Evolutionary conservation across 148 eudicot genomes (phyloP).

Genomic region (Spergularia marina): DNA sequence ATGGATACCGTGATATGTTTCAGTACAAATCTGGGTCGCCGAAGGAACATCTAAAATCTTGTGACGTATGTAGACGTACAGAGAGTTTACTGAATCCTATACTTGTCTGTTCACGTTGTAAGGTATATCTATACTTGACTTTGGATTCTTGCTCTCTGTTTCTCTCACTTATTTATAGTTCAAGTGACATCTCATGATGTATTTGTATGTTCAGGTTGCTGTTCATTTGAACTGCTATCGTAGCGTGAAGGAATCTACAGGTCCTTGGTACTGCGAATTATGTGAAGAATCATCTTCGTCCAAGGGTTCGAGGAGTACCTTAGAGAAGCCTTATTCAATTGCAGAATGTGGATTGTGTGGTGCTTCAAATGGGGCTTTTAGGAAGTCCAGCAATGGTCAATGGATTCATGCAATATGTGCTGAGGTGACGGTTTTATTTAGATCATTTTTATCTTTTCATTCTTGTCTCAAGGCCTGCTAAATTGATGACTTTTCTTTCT

Average conservation of each 20-base stretch:
- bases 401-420: conserved; percentile 98
- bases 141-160: not conserved
- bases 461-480: conserved; percentile 2
- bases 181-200: conserved; percentile 8
- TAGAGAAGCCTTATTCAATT: conserved; percentile 42
- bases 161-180: not conserved
- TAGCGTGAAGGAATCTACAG: conserved; percentile 67
- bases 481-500: conserved; percentile 18
- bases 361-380: conserved; percentile 75
- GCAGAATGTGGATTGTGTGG: conserved; percentile 90
- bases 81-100: conserved; percentile 78
- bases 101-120: conserved; percentile 84
- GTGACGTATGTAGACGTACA: conserved; percentile 77
- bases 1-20: conserved; percentile 47
- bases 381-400: conserved; percentile 77
- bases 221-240: conserved; percentile 91
- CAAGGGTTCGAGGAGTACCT: conserved; percentile 40
- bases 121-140: conserved; percentile 46
- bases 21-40: conserved; percentile 40
- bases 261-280: conserved; percentile 95
- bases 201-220: conserved; percentile 57
- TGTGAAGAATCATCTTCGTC: conserved; percentile 63
- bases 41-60: conserved; percentile 55
- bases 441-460: conserved; percentile 2
- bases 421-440: conserved; percentile 49